Base-by-base conservation (phyloP, 257 asterid species). In the Solanum commersonii region DNA sequence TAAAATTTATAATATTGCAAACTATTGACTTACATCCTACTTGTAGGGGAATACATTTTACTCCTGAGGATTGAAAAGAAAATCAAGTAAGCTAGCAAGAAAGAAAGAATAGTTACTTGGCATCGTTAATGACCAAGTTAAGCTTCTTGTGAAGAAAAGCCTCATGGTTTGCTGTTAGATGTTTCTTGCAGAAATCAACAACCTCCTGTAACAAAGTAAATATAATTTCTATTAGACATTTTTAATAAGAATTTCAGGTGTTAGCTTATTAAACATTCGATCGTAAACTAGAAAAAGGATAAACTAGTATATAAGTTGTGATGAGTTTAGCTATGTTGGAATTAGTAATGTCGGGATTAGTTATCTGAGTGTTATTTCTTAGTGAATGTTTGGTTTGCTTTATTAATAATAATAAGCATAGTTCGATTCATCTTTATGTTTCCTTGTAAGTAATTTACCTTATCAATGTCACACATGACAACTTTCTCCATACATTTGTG, bases 381-480 rank as follows among this genome's bases (percentile, higher is more conserved):
- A 18, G 10, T 18, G 10, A 56, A 56, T 56, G 0, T 56, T 56
- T 56, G n/a, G 0, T 56, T 56, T 56, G 65, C 3, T 56, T 10
- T 56, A 56, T 56, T 56, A 56, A 56, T 18, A 18, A 18, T 56
- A 56, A 56, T 7, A 56, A 18, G n/a, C 63, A 56, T 56, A 56
- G n/a, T 73, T 73, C 0, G 5, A 35, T 20, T 73, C 49, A 73
- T 8, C n/a, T 11, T 37, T 49, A 49, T 49, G 8, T 5, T 49
- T 49, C 59, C 59, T 49, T 37, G 33, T 23, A 37, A 77, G 33
- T 77, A 4, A 9, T 15, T 12, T 88, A 95, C 99, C 98, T 94
- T 92, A 93, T 97, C 99, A 79, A 97, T 97, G 63, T 97, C 99
- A 73, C 99, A 96, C 99, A 97, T 97, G 70, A 97, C 98, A 87